Conservation (phyloP, 2,329 filamentous ascomycete species). For the Penicillium digitatum region DNA sequence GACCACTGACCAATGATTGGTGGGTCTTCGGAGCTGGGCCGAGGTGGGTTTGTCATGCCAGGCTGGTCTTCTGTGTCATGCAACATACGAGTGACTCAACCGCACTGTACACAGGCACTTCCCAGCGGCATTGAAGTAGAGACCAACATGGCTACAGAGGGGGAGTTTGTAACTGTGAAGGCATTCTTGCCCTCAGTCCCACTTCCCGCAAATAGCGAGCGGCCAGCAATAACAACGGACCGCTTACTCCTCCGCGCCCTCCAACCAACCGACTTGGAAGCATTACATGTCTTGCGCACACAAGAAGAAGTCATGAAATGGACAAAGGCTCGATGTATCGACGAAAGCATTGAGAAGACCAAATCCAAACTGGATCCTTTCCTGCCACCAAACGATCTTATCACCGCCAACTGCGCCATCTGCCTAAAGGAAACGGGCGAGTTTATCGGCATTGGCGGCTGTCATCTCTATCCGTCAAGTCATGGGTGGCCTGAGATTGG, state of each 20-base stretch:
- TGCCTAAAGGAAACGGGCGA: constrained; percentile 13
- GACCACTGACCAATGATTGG: neutral
- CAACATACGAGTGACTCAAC: neutral
- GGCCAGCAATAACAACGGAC: constrained; percentile 7
- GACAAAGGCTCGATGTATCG: constrained; percentile 7
- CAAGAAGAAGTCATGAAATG: constrained; percentile 15
- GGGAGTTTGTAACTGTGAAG: constrained; percentile 6
- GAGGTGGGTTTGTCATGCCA: neutral
- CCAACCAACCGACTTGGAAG: constrained; percentile 9
- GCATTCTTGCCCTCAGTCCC: constrained; percentile 8
- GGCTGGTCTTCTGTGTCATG: neutral
- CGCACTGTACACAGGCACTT: neutral
- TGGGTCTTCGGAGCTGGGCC: neutral
- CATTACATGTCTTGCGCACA: constrained; percentile 9
- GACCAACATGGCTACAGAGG: neutral
- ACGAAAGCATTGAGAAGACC: constrained; percentile 8
- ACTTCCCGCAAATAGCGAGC: constrained; percentile 6
- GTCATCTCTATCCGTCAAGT: constrained; percentile 6
- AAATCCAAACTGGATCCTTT: constrained; percentile 10
- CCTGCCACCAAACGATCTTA: constrained; percentile 9
- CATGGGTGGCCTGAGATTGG: constrained; percentile 15
- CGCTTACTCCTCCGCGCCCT: constrained; percentile 9
- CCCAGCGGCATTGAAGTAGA: neutral
- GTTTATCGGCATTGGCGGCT: constrained; percentile 13
- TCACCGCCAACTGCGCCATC: constrained; percentile 11